Conservation (phyloP, 2,329 filamentous ascomycete genomes). For the Huntiella bhutanensis region DNA sequence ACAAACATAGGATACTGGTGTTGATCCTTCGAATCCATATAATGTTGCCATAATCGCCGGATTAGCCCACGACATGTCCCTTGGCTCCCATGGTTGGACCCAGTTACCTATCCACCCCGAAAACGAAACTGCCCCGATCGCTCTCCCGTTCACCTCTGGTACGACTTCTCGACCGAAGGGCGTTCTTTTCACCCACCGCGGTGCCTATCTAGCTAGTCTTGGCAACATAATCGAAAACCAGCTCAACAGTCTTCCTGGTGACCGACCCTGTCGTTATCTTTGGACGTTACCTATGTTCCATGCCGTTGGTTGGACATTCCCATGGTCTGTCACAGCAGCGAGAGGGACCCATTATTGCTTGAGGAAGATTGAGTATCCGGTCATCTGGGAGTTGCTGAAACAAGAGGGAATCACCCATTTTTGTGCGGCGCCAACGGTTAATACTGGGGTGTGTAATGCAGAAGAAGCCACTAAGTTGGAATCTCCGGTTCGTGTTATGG, state of each 20-base stretch:
- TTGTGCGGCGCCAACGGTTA: slow-evolving; percentile 89
- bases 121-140: slow-evolving; percentile 65
- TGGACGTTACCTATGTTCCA: slow-evolving; percentile 86
- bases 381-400: slow-evolving; percentile 80
- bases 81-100: slow-evolving; percentile 53
- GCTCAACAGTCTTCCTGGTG: slow-evolving; percentile 41
- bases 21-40: slow-evolving; percentile 58
- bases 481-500: slow-evolving; percentile 63
- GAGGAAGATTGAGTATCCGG: slow-evolving; percentile 81
- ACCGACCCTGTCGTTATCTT: slow-evolving; percentile 58
- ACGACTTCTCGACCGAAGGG: slow-evolving; percentile 87
- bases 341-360: slow-evolving; percentile 90
- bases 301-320: slow-evolving; percentile 65
- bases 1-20: slow-evolving; percentile 52
- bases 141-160: slow-evolving; percentile 83
- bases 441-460: slow-evolving; percentile 73
- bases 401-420: slow-evolving; percentile 83
- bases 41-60: slow-evolving; percentile 72
- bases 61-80: slow-evolving; percentile 47
- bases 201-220: slow-evolving; percentile 66
- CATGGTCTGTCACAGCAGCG: slow-evolving; percentile 83
- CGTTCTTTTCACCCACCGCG: slow-evolving; percentile 77
- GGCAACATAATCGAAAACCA: slow-evolving; percentile 80
- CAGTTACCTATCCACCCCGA: slow-evolving; percentile 50
- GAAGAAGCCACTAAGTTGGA: slow-evolving; percentile 53